These are phyloP conservation scores for Daedaleopsis sinensis DNA, from an alignment of 768 basidiomycete species.

Conservation along the genomic window DNA sequence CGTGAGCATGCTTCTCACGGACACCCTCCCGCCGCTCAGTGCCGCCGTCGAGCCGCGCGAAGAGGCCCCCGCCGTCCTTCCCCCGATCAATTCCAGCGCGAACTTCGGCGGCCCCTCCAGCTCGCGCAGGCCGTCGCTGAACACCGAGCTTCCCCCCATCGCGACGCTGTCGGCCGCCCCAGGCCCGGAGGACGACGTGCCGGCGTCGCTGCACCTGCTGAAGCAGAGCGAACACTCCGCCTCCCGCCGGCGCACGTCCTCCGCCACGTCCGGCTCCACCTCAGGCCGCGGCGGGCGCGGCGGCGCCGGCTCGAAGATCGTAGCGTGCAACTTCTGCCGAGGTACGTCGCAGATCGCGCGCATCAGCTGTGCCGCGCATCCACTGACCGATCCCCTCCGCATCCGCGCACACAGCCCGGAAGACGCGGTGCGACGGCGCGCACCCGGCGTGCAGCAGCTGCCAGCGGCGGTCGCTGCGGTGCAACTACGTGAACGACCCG, in stretches of 20 bases:
- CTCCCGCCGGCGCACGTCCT: slow-evolving; percentile 67
- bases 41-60: slow-evolving; percentile 24
- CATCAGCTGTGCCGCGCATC: not conserved
- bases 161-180: slow-evolving; percentile 55
- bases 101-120: slow-evolving; percentile 4
- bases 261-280: slow-evolving; percentile 66
- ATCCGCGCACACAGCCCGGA: slow-evolving; percentile 59
- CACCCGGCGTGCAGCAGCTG: slow-evolving; percentile 86
- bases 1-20: slow-evolving; percentile 30
- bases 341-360: slow-evolving; percentile 48
- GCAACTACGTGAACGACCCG: slow-evolving; percentile 80
- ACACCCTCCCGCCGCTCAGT: slow-evolving; percentile 28
- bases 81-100: slow-evolving; percentile 16
- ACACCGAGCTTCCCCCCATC: slow-evolving; percentile 58
- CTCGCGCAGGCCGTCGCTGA: slow-evolving; percentile 16
- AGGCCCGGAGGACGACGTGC: slow-evolving; percentile 48
- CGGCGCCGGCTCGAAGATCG: slow-evolving; percentile 81
- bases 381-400: not conserved
- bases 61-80: slow-evolving; percentile 22
- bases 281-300: slow-evolving; percentile 63
- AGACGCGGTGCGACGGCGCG: slow-evolving; percentile 88
- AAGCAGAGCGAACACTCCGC: slow-evolving; percentile 13
- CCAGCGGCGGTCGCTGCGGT: slow-evolving; percentile 71
- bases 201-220: slow-evolving; percentile 32
- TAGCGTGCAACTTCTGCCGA: slow-evolving; percentile 89